Conservation (phyloP, 208 protist species). For the Leishmania guyanensis region DNA sequence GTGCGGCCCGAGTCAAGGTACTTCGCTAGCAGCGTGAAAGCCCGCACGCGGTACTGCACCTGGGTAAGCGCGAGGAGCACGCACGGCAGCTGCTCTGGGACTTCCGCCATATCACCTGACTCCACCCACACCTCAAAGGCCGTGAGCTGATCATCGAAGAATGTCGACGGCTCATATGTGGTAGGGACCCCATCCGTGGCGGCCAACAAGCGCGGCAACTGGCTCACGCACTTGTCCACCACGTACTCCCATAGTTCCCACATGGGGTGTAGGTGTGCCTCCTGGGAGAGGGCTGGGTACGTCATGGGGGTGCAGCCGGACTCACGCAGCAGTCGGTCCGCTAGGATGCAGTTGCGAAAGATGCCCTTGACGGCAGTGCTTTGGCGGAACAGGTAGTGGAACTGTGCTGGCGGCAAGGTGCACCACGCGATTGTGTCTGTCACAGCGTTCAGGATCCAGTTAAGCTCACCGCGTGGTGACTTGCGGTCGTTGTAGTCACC, state of each 20-base stretch:
- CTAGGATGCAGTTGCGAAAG: constrained; percentile 98
- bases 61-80: constrained; percentile 96
- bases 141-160: constrained; percentile 98
- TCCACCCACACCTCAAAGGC: constrained; percentile 99
- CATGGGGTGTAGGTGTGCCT: constrained; percentile 94
- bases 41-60: constrained; percentile 93
- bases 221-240: constrained; percentile 90
- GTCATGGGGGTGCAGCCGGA: constrained; percentile 96
- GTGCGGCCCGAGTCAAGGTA: constrained; percentile 97
- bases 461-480: constrained; percentile 96
- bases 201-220: constrained; percentile 86
- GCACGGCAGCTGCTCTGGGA: constrained; percentile 97
- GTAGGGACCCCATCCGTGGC: constrained; percentile 16
- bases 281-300: constrained; percentile 92
- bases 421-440: constrained; percentile 99
- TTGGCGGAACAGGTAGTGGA: constrained; percentile 96
- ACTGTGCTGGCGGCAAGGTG: constrained; percentile 88
- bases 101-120: constrained; percentile 85
- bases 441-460: constrained; percentile 99
- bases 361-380: constrained; percentile 95
- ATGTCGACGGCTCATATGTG: constrained; percentile 87
- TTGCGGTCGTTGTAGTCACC: constrained; percentile 78
- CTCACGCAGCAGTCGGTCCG: constrained; percentile 95
- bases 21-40: constrained; percentile 94
- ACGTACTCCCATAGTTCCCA: constrained; percentile 97